Conservation (phyloP, 106 monocot species). For the Phalaenopsis equestris region DNA sequence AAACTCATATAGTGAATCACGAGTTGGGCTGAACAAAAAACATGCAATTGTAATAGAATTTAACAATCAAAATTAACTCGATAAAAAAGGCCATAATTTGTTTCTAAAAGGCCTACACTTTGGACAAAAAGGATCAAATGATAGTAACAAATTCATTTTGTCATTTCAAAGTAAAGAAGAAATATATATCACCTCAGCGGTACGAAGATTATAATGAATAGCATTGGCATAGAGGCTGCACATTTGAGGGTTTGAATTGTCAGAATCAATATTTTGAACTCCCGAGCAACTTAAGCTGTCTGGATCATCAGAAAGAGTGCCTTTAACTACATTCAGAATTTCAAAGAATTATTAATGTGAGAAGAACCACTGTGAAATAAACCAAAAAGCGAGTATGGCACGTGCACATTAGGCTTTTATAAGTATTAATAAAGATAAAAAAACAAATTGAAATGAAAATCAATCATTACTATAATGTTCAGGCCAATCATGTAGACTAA, state of each 20-base stretch:
- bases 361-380: background rate
- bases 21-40: background rate
- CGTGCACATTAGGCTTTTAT: background rate
- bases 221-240: conserved; percentile 68
- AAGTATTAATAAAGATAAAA: background rate
- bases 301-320: conserved; percentile 11
- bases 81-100: background rate
- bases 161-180: background rate
- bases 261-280: conserved; percentile 60
- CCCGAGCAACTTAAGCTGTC: conserved; percentile 17
- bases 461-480: background rate
- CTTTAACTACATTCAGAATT: conserved; percentile 16
- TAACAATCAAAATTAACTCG: background rate
- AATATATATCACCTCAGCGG: conserved; percentile 52
- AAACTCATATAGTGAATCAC: background rate
- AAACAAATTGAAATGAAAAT: background rate
- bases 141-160: background rate
- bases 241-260: conserved; percentile 66
- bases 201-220: conserved; percentile 52
- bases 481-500: background rate
- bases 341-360: background rate
- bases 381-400: background rate
- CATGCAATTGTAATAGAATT: background rate
- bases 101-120: background rate
- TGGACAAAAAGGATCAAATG: background rate